These are phyloP conservation scores for Drechslerella coelobrocha DNA, from an alignment of 2,329 filamentous ascomycete species.

Conservation along the genomic window DNA sequence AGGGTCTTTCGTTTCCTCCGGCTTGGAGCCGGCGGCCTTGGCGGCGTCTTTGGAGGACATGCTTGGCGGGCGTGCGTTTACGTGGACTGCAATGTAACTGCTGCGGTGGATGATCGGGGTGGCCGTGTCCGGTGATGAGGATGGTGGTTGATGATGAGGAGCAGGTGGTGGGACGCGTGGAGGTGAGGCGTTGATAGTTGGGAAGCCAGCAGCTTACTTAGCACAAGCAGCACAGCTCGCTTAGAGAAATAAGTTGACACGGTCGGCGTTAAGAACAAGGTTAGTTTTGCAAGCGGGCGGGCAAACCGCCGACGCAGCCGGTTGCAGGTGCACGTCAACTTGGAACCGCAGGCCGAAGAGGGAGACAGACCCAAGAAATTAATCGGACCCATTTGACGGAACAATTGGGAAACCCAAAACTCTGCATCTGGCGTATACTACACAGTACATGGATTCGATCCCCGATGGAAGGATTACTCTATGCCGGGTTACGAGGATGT, in stretches of 20 bases:
- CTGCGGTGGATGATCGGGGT: too few species aligned
- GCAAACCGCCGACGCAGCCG: not conserved
- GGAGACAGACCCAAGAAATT: too few species aligned
- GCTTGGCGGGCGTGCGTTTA: not conserved
- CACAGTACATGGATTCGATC: too few species aligned
- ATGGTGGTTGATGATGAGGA: conserved; percentile 30
- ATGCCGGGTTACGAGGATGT: too few species aligned
- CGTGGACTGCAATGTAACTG: conserved; percentile 1
- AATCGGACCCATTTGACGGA: too few species aligned
- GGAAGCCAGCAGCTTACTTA: not conserved
- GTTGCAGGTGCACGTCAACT: not conserved
- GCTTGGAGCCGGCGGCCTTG: conserved; percentile 27
- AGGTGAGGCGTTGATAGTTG: not conserved
- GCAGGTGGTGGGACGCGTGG: conserved; percentile 1
- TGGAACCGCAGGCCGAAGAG: not conserved
- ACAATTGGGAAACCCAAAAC: too few species aligned
- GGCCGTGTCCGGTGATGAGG: not conserved
- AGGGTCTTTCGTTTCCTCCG: conserved; percentile 42
- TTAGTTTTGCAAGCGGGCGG: not conserved
- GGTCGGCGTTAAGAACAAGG: not conserved
- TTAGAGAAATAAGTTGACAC: not conserved
- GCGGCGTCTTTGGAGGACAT: conserved; percentile 46
- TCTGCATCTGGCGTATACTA: too few species aligned
- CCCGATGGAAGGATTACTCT: too few species aligned
- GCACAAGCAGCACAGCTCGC: not conserved